Evolutionary conservation across 106 monocot genomes (phyloP), one percentile per base, ranked within the genome.

Genomic region (Acorus gramineus): DNA sequence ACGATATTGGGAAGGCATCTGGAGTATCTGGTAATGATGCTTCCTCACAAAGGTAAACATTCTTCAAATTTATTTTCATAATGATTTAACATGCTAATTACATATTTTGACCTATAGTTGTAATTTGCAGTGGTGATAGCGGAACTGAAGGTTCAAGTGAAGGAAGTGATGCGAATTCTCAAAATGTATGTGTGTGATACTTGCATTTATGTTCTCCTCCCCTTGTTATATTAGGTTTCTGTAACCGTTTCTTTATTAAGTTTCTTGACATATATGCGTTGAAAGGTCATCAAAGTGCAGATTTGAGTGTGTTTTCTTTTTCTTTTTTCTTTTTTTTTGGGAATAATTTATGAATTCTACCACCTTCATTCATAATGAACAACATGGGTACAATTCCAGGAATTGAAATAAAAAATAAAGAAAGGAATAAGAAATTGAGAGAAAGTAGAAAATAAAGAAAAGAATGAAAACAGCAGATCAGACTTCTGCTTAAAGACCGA

Each of bases 111-210:
- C 13, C 12, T 46, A 11, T 56, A 2, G 1, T 68, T 12, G 58
- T 47, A 44, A 5, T 66, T 12, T 73, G 68, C 78, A 76, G 76
- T 58, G 69, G 59, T 64, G 81, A 76, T 8, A 81, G 81, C 61
- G 72, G 72, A 68, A 73, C 60, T 64, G 76, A 76, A 63, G 76
- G 56, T 68, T 76, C 81, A 48, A 72, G 68, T 69, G 81, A 81
- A 64, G 76, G 62, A 72, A 81, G 76, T 55, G 72, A 73, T 55
- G 69, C 68, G 42, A 67, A 59, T 72, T 76, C 81, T 4, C 63
- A 60, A 53, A 68, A 69, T 69, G 81, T 81, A 76, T 69, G 81
- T 65, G 46, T 50, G 28, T 28, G 28, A 28, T 28, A 28, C 28
- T 28, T 28, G 28, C 28, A 28, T 28, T 28, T 28, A 28, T 1